Conservation (phyloP, 768 basidiomycete genomes). For the Saitozyma sp. region DNA sequence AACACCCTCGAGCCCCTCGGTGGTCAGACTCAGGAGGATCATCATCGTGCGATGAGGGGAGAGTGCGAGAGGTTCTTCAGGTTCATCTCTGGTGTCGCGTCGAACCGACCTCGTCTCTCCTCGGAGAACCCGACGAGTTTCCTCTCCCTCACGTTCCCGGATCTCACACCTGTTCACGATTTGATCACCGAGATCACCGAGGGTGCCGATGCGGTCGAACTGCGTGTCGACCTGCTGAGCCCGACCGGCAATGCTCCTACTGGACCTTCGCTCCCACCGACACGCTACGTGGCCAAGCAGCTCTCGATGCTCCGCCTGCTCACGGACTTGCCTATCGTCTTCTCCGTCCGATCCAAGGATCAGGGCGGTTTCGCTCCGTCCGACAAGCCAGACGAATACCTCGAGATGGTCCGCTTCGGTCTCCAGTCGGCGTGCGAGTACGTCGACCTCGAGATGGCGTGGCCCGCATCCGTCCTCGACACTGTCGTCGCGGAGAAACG, state of each 20-base stretch:
- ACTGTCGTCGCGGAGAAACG: conserved; percentile 67
- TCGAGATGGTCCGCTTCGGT: conserved; percentile 74
- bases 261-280: conserved; percentile 64
- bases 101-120: conserved; percentile 57
- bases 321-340: conserved; percentile 82
- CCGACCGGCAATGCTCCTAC: conserved; percentile 54
- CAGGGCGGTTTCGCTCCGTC: conserved; percentile 94
- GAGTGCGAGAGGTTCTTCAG: conserved; percentile 84
- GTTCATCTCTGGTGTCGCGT: conserved; percentile 72
- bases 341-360: conserved; percentile 79
- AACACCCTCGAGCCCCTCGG: conserved; percentile 60
- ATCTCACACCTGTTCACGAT: conserved; percentile 68
- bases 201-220: conserved; percentile 87
- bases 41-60: conserved; percentile 53
- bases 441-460: conserved; percentile 82
- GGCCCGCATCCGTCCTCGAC: conserved; percentile 65
- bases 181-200: conserved; percentile 70
- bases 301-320: conserved; percentile 72
- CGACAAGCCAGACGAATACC: conserved; percentile 66
- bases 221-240: conserved; percentile 87
- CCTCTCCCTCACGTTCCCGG: conserved; percentile 87
- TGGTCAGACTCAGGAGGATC: conserved; percentile 50
- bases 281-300: conserved; percentile 74
- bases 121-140: conserved; percentile 76
- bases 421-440: conserved; percentile 85